Evolutionary conservation across 331 rosid genomes (phyloP).

Genomic region (Acacia pycnantha): DNA sequence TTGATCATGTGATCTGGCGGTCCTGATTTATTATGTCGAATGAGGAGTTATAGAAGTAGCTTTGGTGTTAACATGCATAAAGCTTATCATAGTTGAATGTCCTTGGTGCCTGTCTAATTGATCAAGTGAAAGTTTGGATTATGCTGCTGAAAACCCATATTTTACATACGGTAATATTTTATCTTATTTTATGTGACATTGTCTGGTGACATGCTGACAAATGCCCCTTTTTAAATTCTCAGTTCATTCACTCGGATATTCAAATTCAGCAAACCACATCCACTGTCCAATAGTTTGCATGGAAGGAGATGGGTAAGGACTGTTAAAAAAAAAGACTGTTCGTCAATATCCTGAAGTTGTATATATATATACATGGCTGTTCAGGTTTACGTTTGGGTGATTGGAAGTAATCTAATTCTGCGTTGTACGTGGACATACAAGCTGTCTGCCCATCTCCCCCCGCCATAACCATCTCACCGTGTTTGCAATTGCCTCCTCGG

Average conservation of each 20-base stretch:
- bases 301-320: conserved; percentile 87
- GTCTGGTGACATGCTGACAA: neutral
- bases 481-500: conserved; percentile 74
- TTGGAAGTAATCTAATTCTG: conserved; percentile 80
- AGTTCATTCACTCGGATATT: conserved; percentile 68
- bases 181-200: neutral
- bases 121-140: neutral
- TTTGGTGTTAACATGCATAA: neutral
- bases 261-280: conserved; percentile 74
- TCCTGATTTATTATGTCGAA: neutral
- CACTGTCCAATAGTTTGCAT: conserved; percentile 58
- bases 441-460: conserved; percentile 97
- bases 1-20: conserved; percentile 1
- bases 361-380: conserved; percentile 26
- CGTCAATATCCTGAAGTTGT: conserved; percentile 20
- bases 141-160: neutral
- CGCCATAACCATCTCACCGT: conserved; percentile 93
- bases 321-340: conserved; percentile 14
- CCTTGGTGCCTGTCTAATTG: neutral
- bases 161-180: neutral
- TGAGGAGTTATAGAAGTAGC: neutral
- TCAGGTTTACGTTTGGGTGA: conserved; percentile 95
- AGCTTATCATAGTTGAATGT: neutral
- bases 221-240: neutral
- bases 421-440: conserved; percentile 99